Conservation (phyloP, 306 rosid genomes). For the Cucurbita maxima region DNA sequence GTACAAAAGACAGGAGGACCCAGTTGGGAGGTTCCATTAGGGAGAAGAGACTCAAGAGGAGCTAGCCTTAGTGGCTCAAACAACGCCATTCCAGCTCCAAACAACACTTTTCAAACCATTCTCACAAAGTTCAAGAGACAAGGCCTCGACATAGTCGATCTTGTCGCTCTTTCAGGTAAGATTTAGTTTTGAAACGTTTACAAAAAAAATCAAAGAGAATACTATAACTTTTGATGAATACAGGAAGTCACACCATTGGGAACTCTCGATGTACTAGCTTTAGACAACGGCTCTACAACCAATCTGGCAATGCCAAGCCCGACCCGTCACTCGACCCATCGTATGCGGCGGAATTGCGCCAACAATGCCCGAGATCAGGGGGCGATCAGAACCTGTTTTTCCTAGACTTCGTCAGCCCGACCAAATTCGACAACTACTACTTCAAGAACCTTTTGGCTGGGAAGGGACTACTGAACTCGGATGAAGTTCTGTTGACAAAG, state of each 20-base stretch:
- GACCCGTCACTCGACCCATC: constrained; percentile 46
- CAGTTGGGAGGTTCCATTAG: constrained; percentile 69
- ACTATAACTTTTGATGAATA: neutral
- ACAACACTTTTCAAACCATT: constrained; percentile 86
- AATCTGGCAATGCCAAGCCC: constrained; percentile 50
- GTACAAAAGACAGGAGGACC: constrained; percentile 69
- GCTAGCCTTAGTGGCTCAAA: constrained; percentile 91
- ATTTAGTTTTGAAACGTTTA: too few species aligned
- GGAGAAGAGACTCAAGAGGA: constrained; percentile 65
- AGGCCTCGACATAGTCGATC: constrained; percentile 81
- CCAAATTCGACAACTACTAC: constrained; percentile 64
- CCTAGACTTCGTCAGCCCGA: constrained; percentile 59
- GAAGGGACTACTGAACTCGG: constrained; percentile 72
- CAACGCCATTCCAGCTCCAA: constrained; percentile 82
- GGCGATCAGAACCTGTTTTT: constrained; percentile 67
- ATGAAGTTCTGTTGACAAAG: constrained; percentile 50
- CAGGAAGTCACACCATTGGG: constrained; percentile 90
- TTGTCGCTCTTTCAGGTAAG: constrained; percentile 82
- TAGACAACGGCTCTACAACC: constrained; percentile 88
- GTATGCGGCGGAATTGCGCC: constrained; percentile 42
- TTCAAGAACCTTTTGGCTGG: constrained; percentile 63
- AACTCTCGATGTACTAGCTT: constrained; percentile 65
- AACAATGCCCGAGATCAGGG: constrained; percentile 57
- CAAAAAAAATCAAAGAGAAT: too few species aligned
- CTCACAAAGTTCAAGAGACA: constrained; percentile 69